Percentiles rank a stretch among this genome's conserved stretches.
These are phyloP conservation scores for Arachnomyces sp. DNA, from an alignment of 2,329 filamentous ascomycete genomes.

Conservation along the genomic window DNA sequence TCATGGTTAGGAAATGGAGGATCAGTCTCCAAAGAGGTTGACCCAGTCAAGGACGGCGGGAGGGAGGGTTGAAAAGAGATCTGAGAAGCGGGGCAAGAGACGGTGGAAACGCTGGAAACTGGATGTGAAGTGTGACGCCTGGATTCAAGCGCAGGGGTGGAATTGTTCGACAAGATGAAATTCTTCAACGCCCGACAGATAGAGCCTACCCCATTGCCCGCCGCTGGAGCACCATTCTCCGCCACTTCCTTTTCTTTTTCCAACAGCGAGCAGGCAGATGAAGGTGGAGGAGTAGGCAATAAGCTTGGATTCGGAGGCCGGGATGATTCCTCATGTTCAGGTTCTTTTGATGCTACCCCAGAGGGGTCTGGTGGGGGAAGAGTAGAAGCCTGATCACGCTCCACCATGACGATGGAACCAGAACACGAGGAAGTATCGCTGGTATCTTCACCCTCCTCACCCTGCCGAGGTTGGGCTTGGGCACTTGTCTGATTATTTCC, in stretches of 20 bases:
- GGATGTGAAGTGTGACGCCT: conserved; percentile 45
- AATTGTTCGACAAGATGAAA: conserved; percentile 33
- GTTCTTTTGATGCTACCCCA: conserved; percentile 16
- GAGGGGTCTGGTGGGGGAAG: conserved; percentile 19
- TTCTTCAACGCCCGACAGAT: conserved; percentile 38
- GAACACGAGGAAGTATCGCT: conserved; percentile 26
- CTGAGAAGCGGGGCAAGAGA: conserved; percentile 57
- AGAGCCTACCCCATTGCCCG: conserved; percentile 32
- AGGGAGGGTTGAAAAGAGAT: conserved; percentile 57
- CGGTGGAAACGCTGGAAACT: conserved; percentile 56
- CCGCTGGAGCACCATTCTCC: conserved; percentile 29
- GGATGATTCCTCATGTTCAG: conserved; percentile 19
- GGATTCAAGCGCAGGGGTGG: conserved; percentile 26
- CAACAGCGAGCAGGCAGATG: conserved; percentile 34
- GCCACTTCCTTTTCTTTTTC: conserved; percentile 36
- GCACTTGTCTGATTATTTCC: conserved; percentile 19
- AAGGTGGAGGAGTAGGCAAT: conserved; percentile 37
- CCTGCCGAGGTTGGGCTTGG: conserved; percentile 17
- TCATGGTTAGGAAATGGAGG: conserved; percentile 42
- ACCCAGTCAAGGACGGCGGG: conserved; percentile 42
- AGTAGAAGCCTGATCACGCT: conserved; percentile 27
- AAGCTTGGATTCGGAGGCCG: conserved; percentile 26
- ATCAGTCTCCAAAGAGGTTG: conserved; percentile 32
- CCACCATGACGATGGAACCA: conserved; percentile 36
- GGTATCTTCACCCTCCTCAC: conserved; percentile 18